A percentile compares a stretch with the other conserved stretches of the same genome.
phyloP scores from a whole-genome alignment of 257 asterid genomes.

The Linaria vulgaris region DNA sequence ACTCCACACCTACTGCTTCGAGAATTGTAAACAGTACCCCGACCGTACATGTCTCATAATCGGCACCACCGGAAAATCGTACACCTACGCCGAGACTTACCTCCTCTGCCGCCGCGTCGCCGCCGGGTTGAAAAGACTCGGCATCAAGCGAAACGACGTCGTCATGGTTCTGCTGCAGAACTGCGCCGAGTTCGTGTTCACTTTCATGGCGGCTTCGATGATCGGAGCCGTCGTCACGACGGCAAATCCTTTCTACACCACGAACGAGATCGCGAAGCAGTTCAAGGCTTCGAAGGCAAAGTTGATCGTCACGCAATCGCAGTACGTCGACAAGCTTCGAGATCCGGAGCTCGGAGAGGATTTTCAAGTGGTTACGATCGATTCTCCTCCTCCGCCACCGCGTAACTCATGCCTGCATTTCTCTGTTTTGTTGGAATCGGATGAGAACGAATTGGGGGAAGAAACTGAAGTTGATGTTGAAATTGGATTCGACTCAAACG shows the following conservation, averaged over 20 bases:
- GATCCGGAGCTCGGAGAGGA: constrained; percentile 41
- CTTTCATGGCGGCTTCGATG: constrained; percentile 74
- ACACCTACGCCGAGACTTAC: constrained; percentile 58
- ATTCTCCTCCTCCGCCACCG: constrained; percentile 51
- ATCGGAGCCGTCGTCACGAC: constrained; percentile 67
- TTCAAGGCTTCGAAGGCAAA: constrained; percentile 49
- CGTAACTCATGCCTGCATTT: constrained; percentile 63
- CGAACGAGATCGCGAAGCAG: constrained; percentile 68
- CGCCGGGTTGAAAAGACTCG: constrained; percentile 54
- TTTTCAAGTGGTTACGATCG: constrained; percentile 52
- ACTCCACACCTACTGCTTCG: constrained; percentile 67
- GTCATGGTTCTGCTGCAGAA: constrained; percentile 72
- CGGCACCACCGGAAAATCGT: constrained; percentile 42
- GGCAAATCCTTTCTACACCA: constrained; percentile 66
- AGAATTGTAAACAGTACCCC: constrained; percentile 29
- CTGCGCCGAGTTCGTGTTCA: constrained; percentile 70
- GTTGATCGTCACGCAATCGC: constrained; percentile 60
- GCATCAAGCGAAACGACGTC: constrained; percentile 56
- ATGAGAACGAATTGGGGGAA: constrained; percentile 39
- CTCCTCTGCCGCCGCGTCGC: constrained; percentile 55
- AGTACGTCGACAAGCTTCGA: constrained; percentile 69
- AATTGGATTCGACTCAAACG: constrained; percentile 44
- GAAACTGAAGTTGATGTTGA: too few species aligned
- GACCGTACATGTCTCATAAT: constrained; percentile 55
- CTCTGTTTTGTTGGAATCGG: constrained; percentile 43